Base-by-base conservation (phyloP, 805 yeast genomes). In the Candida anglica region DNA sequence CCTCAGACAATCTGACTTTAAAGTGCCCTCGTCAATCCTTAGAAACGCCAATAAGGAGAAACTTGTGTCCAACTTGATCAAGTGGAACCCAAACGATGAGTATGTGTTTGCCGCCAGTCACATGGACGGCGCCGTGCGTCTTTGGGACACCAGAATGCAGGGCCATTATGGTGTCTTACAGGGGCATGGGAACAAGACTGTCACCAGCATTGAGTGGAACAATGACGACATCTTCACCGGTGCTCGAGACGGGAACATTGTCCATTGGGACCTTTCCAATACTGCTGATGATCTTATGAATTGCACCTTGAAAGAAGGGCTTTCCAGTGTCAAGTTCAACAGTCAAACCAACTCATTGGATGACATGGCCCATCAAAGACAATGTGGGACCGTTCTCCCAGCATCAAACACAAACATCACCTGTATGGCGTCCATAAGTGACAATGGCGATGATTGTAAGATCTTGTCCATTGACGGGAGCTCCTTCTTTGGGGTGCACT, bases 91-190 rank as follows among this genome's bases (percentile, higher is more conserved):
- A 1, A 48, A 58, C 13, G 71, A 82, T 52, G 72, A 78, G 19
- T 71, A 79, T 46, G 58, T 76, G 15, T 63, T 86, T 17, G 86
- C 88, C 3, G 75, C 87, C 2, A 75, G 79, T 5, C 83, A 79
- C 43, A 55, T 62, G 22, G 76, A 75, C 42, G 75, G 75, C 3
- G 56, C 73, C 3, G 71, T 80, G 27, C 64, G 79, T 43, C 61
- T 86, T 20, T 86, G 94, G 94, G 95, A 86, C 58, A 75, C 82
- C 28, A 67, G 95, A 42, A 72, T 68, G 44, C 68, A 76, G 25
- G 70, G 68, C 13, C 77, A 79, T 2, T 60, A 76, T 34, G 73
- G 77, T 6, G 59, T 61, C 26, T 59, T 82, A 24, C 50, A 59
- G 2, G 87, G 81, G 46, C 52, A 62, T 5, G 79, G 73, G 39